phyloP scores from a whole-genome alignment of 2,329 filamentous ascomycete species.

The Paramyrothecium sp. region DNA sequence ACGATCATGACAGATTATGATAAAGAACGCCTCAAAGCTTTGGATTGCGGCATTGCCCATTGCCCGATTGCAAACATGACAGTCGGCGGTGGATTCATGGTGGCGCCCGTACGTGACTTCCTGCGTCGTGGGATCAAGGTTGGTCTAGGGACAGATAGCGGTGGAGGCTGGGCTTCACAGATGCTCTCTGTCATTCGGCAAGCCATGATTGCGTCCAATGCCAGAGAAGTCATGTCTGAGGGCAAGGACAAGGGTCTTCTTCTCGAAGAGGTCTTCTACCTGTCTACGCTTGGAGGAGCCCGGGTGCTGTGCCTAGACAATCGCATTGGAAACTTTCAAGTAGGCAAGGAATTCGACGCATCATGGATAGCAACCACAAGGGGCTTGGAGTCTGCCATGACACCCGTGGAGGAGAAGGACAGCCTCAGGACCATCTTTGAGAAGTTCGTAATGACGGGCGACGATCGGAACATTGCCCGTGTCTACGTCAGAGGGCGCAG shows the following conservation, averaged over 20 bases:
- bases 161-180: conserved; percentile 59
- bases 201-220: conserved; percentile 54
- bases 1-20: conserved; percentile 60
- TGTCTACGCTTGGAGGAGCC: conserved; percentile 62
- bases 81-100: conserved; percentile 61
- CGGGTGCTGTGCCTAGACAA: conserved; percentile 53
- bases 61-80: conserved; percentile 66
- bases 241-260: conserved; percentile 43
- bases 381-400: conserved; percentile 40
- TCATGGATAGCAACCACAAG: conserved; percentile 42
- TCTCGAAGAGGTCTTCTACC: conserved; percentile 53
- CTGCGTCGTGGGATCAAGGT: conserved; percentile 59
- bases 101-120: conserved; percentile 57
- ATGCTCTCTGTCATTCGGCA: conserved; percentile 60
- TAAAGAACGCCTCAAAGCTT: conserved; percentile 39
- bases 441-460: conserved; percentile 65
- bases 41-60: conserved; percentile 60
- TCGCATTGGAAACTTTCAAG: conserved; percentile 53
- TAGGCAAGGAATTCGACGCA: conserved; percentile 64
- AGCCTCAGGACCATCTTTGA: conserved; percentile 47
- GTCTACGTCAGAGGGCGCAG: conserved; percentile 52
- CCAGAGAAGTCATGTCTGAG: conserved; percentile 38
- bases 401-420: conserved; percentile 51
- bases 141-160: conserved; percentile 64
- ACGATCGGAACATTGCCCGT: conserved; percentile 57